Conservation (phyloP, 2,329 filamentous ascomycete species). For the Trichoderma citrinoviride region DNA sequence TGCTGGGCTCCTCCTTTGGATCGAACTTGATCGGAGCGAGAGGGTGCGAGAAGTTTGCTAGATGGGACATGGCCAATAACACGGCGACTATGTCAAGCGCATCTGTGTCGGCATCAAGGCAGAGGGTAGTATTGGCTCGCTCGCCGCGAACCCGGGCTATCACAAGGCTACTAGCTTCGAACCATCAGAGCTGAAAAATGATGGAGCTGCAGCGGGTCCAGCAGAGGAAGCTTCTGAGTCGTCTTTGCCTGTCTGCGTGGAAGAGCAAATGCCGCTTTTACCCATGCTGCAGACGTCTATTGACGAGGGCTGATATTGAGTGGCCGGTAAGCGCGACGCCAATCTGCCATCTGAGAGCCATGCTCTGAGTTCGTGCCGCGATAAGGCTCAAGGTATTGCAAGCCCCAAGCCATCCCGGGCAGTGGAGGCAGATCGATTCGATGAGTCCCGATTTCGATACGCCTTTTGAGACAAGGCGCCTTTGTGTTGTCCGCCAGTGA, state of each 20-base stretch:
- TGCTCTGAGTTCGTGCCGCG: neutral
- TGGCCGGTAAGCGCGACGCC: neutral
- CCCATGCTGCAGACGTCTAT: neutral
- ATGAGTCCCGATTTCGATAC: neutral
- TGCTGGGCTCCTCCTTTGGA: neutral
- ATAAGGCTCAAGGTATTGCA: neutral
- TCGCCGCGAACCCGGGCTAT: neutral
- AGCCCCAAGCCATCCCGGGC: no score
- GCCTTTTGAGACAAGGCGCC: neutral
- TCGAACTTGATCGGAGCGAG: neutral
- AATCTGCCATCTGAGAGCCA: neutral
- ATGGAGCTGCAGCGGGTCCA: neutral
- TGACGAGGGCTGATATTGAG: neutral
- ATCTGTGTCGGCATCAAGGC: neutral
- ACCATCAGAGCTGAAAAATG: slow-evolving; percentile 12
- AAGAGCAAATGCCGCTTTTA: neutral
- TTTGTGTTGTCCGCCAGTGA: neutral
- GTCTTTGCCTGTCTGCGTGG: neutral
- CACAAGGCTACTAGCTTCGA: slow-evolving; percentile 18
- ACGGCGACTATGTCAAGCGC: neutral
- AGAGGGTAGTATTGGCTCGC: neutral
- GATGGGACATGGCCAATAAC: neutral
- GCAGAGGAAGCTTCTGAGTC: neutral
- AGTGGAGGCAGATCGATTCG: neutral
- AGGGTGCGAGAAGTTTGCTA: neutral